These are phyloP conservation scores for Helotiales sp. DNA, from an alignment of 2,329 filamentous ascomycete genomes.

Conservation along the genomic window DNA sequence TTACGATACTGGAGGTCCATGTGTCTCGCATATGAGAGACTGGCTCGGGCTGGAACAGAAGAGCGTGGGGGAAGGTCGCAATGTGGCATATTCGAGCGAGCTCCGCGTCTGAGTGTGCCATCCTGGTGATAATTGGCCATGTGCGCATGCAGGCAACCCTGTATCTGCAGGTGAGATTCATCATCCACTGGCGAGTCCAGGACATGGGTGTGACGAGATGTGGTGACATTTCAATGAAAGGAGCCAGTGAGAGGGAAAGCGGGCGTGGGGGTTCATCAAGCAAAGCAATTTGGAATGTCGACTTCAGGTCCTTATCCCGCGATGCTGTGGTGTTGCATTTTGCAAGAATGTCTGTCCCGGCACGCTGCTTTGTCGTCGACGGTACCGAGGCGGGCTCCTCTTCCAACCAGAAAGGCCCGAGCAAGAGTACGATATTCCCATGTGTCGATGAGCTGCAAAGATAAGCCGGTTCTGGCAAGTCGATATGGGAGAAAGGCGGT, in stretches of 20 bases:
- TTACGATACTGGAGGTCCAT: neutral
- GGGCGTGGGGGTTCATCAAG: slow-evolving; percentile 17
- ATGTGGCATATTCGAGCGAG: slow-evolving; percentile 6
- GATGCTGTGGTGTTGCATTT: neutral
- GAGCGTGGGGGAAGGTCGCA: slow-evolving; percentile 12
- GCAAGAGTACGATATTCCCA: neutral
- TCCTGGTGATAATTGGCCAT: slow-evolving; percentile 7
- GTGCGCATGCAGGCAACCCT: slow-evolving; percentile 19
- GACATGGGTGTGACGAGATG: slow-evolving; percentile 24
- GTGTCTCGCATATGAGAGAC: slow-evolving; percentile 2
- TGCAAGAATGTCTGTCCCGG: neutral
- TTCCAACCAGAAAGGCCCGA: neutral
- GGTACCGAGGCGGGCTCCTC: neutral
- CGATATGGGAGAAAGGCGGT: neutral
- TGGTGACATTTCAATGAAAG: slow-evolving; percentile 23
- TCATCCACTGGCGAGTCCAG: slow-evolving; percentile 8
- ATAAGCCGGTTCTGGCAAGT: neutral
- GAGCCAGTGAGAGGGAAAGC: slow-evolving; percentile 10
- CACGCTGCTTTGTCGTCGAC: neutral
- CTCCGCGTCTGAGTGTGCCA: neutral
- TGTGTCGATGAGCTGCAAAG: neutral
- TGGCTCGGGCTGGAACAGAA: neutral
- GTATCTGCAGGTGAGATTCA: slow-evolving; percentile 21
- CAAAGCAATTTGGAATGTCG: slow-evolving; percentile 20
- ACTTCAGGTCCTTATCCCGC: slow-evolving; percentile 4